Evolutionary conservation across 306 rosid genomes (phyloP).

Genomic region (Vigna trinervia): DNA sequence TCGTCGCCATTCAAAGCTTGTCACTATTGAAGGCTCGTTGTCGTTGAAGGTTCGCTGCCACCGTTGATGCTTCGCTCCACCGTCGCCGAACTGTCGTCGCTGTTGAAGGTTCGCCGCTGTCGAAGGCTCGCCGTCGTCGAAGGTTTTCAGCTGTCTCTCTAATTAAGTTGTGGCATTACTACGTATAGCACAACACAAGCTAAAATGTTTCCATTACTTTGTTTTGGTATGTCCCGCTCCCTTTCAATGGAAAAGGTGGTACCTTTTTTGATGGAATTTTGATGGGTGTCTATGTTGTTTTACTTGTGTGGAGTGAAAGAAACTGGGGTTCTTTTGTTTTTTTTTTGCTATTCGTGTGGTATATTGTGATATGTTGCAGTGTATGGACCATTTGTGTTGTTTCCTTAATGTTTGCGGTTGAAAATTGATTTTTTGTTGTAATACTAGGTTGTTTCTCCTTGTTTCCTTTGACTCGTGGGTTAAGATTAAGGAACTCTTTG

Average conservation of each 20-base stretch:
- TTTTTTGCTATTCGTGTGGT: not conserved
- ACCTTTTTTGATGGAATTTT: not conserved
- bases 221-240: not conserved
- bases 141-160: not conserved
- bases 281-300: not conserved
- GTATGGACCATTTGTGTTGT: conserved; percentile 20
- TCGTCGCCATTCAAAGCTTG: too few species aligned
- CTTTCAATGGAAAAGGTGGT: not conserved
- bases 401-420: not conserved
- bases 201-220: not conserved
- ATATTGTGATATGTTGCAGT: conserved; percentile 1
- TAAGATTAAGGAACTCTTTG: too few species aligned
- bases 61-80: too few species aligned
- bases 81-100: too few species aligned
- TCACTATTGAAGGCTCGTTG: too few species aligned
- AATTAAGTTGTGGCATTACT: not conserved
- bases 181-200: not conserved
- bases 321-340: not conserved
- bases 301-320: conserved; percentile 7
- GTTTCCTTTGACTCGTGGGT: too few species aligned
- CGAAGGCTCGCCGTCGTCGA: too few species aligned
- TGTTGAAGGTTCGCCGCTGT: too few species aligned
- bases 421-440: not conserved
- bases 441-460: too few species aligned
- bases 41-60: too few species aligned